Base-by-base conservation (phyloP, 176 grass and related monocot species). In the Carex cristatella region DNA sequence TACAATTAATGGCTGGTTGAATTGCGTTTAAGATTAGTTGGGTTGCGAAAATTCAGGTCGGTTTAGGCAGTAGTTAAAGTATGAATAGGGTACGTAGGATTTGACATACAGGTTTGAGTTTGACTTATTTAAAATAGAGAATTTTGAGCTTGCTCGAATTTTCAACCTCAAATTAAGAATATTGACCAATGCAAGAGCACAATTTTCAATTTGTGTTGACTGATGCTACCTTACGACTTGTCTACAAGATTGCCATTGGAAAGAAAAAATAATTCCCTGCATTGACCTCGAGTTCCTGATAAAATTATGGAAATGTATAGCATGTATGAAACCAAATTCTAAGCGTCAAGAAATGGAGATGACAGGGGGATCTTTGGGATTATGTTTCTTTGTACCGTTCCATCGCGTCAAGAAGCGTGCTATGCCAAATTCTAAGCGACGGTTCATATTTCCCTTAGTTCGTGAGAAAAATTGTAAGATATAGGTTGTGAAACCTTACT, bases 181-280 rank as follows among this genome's bases (percentile, higher is more conserved):
- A 3, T 54, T 54, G 71, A 11, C 23, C n/a, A 51, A 76, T 30
- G 19, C 3, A 55, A 76, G 69, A 23, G 69, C 55, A 53, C 19
- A 76, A 55, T 76, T 76, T 76, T 76, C 72, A 55, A 40, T 31
- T 27, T 76, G 48, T 13, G 30, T 76, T 76, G 72, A 76, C 48
- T 4, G 23, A 15, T 53, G 23, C 9, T 30, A 13, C 32, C 2
- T 66, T 37, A 38, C 7, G 28, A 65, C 28, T 32, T 65, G 28
- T 31, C 63, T 32, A 30, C 63, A 13, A 65, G 23, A 27, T 11
- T 65, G 7, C 28, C 62, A 65, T 65, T 10, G 10, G 27, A 31
- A 65, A 30, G 19, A 12, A 23, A 23, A 65, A 65, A 10, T 9
- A 48, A 48, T 59, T 59, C 57, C 57, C 57, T 59, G 46, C 15